Evolutionary conservation across 2,329 filamentous ascomycete species (phyloP), one percentile per base, ranked within the genome.

Genomic region (Stemphylium lycopersici): DNA sequence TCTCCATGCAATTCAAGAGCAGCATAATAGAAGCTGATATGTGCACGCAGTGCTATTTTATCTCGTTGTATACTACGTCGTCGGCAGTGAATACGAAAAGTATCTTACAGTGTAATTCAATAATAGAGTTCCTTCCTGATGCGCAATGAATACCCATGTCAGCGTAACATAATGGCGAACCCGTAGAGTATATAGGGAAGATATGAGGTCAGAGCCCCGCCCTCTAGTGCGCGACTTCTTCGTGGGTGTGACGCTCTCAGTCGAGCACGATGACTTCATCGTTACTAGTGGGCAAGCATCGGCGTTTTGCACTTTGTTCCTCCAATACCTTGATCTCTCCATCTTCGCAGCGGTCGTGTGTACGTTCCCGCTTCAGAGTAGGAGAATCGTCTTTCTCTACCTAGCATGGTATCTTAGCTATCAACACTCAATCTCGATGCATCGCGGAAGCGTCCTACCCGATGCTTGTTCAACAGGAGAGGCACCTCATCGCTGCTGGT

Each of bases 251-350:
- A 16, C n/a, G 16, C 33, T 16, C 15, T 52, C 31, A 60, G 13
- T 60, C 55, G 2, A 60, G 38, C 29, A 47, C 40, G 33, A 60
- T 55, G 4, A 60, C 36, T 36, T 52, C 55, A 6, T 58, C 48
- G 8, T 50, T 43, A 11, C 37, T 31, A n/a, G 15, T 50, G 1
- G 58, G 55, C 16, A 55, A 29, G 6, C 48, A 38, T 20, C 34
- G 55, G 24, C 50, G 57, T 47, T 55, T 60, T 11, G 38, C 45
- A 33, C 50, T 48, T 8, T 20, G 24, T 15, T 38, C 38, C 12
- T 24, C 15, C 6, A 60, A 36, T 10, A 58, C 29, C 24, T 45
- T 33, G 3, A 60, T 43, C 16, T 55, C 50, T 3, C 29, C 39
- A 7, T 46, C 31, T 12, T 20, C 18, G 4, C 26, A 32, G n/a